Base-by-base conservation (phyloP, 768 basidiomycete species). In the Agrocybe pediades region DNA sequence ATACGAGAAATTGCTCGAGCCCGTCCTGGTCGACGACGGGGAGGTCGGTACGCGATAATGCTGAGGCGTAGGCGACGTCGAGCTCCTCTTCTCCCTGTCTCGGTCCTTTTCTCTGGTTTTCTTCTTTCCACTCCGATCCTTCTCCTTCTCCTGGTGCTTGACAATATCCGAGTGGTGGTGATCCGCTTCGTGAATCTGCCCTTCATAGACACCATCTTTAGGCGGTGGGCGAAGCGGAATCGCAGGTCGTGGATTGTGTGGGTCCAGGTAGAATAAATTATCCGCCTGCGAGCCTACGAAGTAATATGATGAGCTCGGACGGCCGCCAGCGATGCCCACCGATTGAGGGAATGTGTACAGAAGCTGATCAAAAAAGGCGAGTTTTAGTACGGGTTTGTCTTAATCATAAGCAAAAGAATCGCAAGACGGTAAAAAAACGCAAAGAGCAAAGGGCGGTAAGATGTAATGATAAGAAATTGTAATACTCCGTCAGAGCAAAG, bases 251-350 rank as follows among this genome's bases (percentile, higher is more conserved):
- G 92, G 77, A 62, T 95, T 84, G 64, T 90, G 87, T 1, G 89
- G 88, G 70, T 91, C 86, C 29, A 91, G 82, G 64, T 92, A 90
- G 65, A 93, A 87, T 6, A 98, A 79, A 45, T 85, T 89, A 58
- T 95, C 90, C 2, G 86, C 88, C 66, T 99, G 96, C 0, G 87
- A 81, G 15, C 93, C 96, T 44, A 99, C 91, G 65, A 99, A 99
- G 70, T 98, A 99, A 69, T 97, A 98, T 0, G 95, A 97, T 0
- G 92, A 95, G n/a, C 91, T 91, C 0, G 96, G 97, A 19, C 97
- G 82, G 2, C 96, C 96, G 33, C 97, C 96, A 0, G 96, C 95
- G 49, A 99, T 98, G 36, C 96, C 97, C 30, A 97, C 90, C 2
- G 89, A 92, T 72, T 98, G 96, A 0, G 95, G 95, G 70, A 95